A percentile compares a stretch with the other conserved stretches of the same genome.
Evolutionary conservation across 768 basidiomycete species (phyloP).

Genomic region (Cyclocybe aegerita): DNA sequence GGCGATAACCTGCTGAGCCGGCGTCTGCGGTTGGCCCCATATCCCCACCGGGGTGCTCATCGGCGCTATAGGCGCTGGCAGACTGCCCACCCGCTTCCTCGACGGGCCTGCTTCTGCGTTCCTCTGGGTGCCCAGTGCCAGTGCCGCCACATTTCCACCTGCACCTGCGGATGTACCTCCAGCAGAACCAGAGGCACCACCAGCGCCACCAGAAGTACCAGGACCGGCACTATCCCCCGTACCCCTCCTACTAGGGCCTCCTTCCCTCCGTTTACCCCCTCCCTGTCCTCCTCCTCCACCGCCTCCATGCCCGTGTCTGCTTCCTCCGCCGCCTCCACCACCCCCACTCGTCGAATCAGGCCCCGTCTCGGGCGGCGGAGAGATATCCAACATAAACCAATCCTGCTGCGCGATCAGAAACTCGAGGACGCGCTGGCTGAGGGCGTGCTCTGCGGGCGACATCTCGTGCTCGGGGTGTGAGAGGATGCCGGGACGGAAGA

Average conservation of each 20-base stretch:
- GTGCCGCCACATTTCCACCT: constrained; percentile 2
- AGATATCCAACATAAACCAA: constrained; percentile 89
- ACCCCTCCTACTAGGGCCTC: no score
- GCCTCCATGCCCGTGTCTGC: constrained; percentile 6
- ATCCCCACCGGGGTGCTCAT: not conserved
- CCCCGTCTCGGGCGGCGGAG: constrained; percentile 47
- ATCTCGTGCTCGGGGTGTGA: constrained; percentile 88
- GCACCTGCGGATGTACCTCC: not conserved
- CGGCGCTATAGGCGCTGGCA: not conserved
- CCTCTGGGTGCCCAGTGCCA: constrained; percentile 1
- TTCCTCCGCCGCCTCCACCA: constrained; percentile 9
- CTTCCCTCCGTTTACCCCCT: not conserved
- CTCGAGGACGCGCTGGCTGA: constrained; percentile 89
- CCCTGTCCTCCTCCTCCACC: not conserved
- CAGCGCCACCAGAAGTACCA: no score
- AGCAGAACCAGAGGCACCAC: no score
- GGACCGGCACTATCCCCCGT: no score
- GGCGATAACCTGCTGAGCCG: not conserved
- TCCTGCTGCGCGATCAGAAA: constrained; percentile 97
- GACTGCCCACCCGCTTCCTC: constrained; percentile 1
- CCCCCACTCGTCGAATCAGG: constrained; percentile 3
- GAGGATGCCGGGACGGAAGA: constrained; percentile 94
- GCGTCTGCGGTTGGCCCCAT: not conserved
- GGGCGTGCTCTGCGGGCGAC: constrained; percentile 79
- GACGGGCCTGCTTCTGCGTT: constrained; percentile 14